phyloP scores from a whole-genome alignment of 2,329 filamentous ascomycete genomes.

The Penicillium sp. region DNA sequence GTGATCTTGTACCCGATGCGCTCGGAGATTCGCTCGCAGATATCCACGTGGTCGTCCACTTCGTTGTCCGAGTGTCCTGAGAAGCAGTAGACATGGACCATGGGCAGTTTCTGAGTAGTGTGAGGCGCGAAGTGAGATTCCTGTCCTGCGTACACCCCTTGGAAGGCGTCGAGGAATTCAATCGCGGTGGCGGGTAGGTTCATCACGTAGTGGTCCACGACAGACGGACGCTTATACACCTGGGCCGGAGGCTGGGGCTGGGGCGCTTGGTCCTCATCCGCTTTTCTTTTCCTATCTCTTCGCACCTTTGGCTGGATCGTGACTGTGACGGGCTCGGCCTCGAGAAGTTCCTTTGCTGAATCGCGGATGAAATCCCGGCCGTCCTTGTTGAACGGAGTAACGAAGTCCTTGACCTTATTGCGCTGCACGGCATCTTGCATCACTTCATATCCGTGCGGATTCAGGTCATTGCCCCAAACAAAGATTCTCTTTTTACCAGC shows the following conservation, averaged over 20 bases:
- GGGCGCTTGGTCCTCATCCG: constrained; percentile 34
- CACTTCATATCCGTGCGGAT: constrained; percentile 80
- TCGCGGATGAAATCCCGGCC: constrained; percentile 78
- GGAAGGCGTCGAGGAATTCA: constrained; percentile 77
- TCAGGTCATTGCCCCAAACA: constrained; percentile 96
- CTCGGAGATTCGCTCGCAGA: constrained; percentile 68
- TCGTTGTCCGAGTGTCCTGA: constrained; percentile 79
- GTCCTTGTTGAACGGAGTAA: constrained; percentile 79
- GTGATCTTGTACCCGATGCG: constrained; percentile 64
- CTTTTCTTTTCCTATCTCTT: constrained; percentile 28
- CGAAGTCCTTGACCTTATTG: constrained; percentile 81
- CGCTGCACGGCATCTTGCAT: constrained; percentile 70
- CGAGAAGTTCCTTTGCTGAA: constrained; percentile 62
- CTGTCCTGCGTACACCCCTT: constrained; percentile 76
- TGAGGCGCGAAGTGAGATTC: constrained; percentile 68
- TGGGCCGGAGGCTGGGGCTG: constrained; percentile 30
- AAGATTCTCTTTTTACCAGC: constrained; percentile 89
- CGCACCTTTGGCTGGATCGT: constrained; percentile 53
- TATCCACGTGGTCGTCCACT: constrained; percentile 60
- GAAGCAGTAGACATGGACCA: constrained; percentile 96
- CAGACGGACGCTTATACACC: constrained; percentile 58
- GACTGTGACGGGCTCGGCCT: constrained; percentile 56
- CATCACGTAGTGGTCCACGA: constrained; percentile 95
- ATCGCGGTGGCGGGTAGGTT: constrained; percentile 92
- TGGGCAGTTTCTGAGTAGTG: constrained; percentile 67